Evolutionary conservation across 192 early-diverging fungal genomes (phyloP).

Genomic region (Backusella parvicylindrica): DNA sequence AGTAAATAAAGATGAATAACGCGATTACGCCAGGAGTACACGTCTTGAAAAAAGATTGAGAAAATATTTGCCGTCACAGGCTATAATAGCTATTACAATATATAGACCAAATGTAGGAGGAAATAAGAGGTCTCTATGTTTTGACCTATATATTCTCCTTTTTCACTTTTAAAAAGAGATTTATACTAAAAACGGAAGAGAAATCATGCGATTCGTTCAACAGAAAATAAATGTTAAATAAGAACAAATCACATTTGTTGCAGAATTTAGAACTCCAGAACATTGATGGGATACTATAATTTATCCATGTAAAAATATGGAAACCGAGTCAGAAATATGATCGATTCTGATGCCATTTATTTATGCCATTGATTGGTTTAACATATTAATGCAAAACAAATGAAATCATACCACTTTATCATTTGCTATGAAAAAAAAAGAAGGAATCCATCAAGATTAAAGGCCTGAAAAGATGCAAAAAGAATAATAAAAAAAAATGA

Average conservation of each 20-base stretch:
- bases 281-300: background rate
- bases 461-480: too few relatives aligned
- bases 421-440: background rate
- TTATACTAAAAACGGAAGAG: background rate
- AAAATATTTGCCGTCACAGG: too few relatives aligned
- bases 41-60: too few relatives aligned
- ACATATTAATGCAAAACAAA: background rate
- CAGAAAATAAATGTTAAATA: background rate
- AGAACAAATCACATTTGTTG: background rate
- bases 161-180: background rate
- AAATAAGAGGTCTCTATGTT: too few relatives aligned
- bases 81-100: too few relatives aligned
- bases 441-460: background rate
- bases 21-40: too few relatives aligned
- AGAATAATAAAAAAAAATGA: too few relatives aligned
- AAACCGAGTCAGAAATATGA: background rate
- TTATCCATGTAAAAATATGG: background rate
- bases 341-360: background rate
- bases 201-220: background rate
- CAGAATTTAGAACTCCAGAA: background rate
- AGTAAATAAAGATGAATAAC: too few relatives aligned
- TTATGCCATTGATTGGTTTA: background rate
- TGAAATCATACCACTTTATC: background rate
- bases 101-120: too few relatives aligned
- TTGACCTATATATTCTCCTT: background rate